A percentile compares a stretch with the other conserved stretches of the same genome.
Conservation (phyloP, 768 basidiomycete genomes). For the Xerocomus spinulosus region DNA sequence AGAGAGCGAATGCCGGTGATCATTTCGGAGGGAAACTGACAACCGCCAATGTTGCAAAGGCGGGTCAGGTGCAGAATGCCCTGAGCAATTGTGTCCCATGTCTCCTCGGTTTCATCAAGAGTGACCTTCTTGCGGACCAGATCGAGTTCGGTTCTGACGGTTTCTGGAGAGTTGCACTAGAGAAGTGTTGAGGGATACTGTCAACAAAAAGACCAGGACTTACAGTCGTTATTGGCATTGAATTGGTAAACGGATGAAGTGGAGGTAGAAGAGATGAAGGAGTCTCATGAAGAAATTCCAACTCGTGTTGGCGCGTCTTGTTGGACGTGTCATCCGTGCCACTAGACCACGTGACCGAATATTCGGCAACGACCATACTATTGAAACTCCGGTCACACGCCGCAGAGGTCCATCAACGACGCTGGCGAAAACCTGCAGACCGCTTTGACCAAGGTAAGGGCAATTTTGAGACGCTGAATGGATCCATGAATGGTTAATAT, state of each 20-base stretch:
- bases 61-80: slow-evolving; percentile 43
- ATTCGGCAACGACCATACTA: slow-evolving; percentile 18
- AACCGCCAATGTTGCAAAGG: slow-evolving; percentile 50
- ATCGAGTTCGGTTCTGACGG: slow-evolving; percentile 39
- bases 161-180: slow-evolving; percentile 32
- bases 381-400: slow-evolving; percentile 23
- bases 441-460: slow-evolving; percentile 25
- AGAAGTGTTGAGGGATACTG: neutral
- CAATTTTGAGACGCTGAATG: neutral
- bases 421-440: slow-evolving; percentile 17
- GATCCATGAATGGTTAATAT: neutral
- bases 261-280: neutral
- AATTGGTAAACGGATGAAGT: neutral
- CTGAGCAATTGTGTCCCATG: slow-evolving; percentile 66
- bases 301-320: slow-evolving; percentile 15
- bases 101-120: slow-evolving; percentile 68
- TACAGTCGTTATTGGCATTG: slow-evolving; percentile 32
- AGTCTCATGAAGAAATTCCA: slow-evolving; percentile 19
- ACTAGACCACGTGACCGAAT: slow-evolving; percentile 22
- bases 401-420: slow-evolving; percentile 7
- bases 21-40: slow-evolving; percentile 48
- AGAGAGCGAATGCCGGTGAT: slow-evolving; percentile 47
- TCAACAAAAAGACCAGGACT: neutral
- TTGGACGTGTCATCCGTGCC: slow-evolving; percentile 16
- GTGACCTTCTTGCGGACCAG: slow-evolving; percentile 38